Evolutionary conservation across 176 grass and related monocot species (phyloP).

Genomic region (Dactylis glomerata): DNA sequence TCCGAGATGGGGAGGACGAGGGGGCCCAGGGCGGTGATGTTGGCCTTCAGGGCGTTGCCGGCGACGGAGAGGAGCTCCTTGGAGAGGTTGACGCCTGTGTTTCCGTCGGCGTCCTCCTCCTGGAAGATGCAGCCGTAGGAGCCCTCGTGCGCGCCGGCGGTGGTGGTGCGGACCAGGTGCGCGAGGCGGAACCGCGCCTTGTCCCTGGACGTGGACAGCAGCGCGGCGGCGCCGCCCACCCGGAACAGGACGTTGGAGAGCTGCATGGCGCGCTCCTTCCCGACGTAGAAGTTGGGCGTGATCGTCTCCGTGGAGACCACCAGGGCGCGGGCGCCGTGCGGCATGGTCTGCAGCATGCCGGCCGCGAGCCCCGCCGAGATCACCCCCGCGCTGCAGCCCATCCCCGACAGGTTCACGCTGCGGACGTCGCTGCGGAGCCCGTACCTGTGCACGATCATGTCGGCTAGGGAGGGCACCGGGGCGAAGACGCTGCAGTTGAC

Average conservation of each 20-base stretch:
- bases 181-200: slow-evolving; percentile 42
- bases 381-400: slow-evolving; percentile 61
- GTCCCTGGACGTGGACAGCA: slow-evolving; percentile 34
- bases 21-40: slow-evolving; percentile 43
- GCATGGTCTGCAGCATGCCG: slow-evolving; percentile 40
- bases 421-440: slow-evolving; percentile 34
- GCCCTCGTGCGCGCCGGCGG: slow-evolving; percentile 18
- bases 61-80: slow-evolving; percentile 39
- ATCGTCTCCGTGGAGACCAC: slow-evolving; percentile 60
- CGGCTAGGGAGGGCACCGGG: slow-evolving; percentile 50
- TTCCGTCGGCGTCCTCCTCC: slow-evolving; percentile 43
- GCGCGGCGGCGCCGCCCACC: slow-evolving; percentile 50
- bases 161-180: slow-evolving; percentile 42
- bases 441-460: slow-evolving; percentile 57
- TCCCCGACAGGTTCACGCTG: slow-evolving; percentile 52
- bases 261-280: slow-evolving; percentile 47
- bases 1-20: slow-evolving; percentile 57
- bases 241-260: slow-evolving; percentile 62
- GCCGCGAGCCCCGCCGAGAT: slow-evolving; percentile 41
- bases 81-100: slow-evolving; percentile 43
- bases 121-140: slow-evolving; percentile 56
- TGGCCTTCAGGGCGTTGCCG: slow-evolving; percentile 15
- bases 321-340: slow-evolving; percentile 32
- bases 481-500: slow-evolving; percentile 60
- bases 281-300: slow-evolving; percentile 58